These are phyloP conservation scores for Yamadazyma endophytica DNA, from an alignment of 805 yeast species.

Conservation along the genomic window DNA sequence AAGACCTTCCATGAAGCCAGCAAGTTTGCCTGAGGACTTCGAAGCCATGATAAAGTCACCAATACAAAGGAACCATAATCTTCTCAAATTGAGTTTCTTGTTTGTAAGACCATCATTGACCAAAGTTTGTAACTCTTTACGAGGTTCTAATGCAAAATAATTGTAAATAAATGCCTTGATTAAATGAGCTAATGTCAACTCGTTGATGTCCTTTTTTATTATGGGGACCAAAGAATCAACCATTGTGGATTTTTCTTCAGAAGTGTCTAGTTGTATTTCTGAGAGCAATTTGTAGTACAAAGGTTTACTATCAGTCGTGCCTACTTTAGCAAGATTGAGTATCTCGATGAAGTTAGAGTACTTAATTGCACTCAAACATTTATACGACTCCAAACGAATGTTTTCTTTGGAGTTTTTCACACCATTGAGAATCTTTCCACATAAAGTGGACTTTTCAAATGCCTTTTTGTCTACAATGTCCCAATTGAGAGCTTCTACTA, in stretches of 20 bases:
- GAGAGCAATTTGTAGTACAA: conserved; percentile 45
- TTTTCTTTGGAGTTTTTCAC: conserved; percentile 67
- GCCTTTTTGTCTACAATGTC: too few species aligned
- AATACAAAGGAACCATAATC: conserved; percentile 61
- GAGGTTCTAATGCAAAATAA: conserved; percentile 24
- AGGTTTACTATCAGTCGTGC: conserved; percentile 62
- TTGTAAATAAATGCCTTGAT: conserved; percentile 48
- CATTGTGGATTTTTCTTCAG: conserved; percentile 28
- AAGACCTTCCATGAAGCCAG: conserved; percentile 33
- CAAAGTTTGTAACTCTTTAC: conserved; percentile 13
- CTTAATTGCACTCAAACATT: conserved; percentile 16
- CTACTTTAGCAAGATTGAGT: conserved; percentile 55
- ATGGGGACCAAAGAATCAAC: conserved; percentile 44
- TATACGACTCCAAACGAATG: conserved; percentile 50
- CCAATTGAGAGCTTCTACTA: conserved; percentile 39
- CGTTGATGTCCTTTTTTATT: conserved; percentile 75
- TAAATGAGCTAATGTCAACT: conserved; percentile 48
- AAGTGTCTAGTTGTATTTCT: conserved; percentile 15
- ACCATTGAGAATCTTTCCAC: conserved; percentile 22
- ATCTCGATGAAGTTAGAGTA: conserved; percentile 16
- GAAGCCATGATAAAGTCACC: conserved; percentile 24
- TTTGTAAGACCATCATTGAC: conserved; percentile 62
- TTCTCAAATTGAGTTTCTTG: conserved; percentile 57
- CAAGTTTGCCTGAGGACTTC: conserved; percentile 36
- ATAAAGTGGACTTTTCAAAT: conserved; percentile 28